Conservation (phyloP, 148 eudicot species). For the Camellia sinensis region DNA sequence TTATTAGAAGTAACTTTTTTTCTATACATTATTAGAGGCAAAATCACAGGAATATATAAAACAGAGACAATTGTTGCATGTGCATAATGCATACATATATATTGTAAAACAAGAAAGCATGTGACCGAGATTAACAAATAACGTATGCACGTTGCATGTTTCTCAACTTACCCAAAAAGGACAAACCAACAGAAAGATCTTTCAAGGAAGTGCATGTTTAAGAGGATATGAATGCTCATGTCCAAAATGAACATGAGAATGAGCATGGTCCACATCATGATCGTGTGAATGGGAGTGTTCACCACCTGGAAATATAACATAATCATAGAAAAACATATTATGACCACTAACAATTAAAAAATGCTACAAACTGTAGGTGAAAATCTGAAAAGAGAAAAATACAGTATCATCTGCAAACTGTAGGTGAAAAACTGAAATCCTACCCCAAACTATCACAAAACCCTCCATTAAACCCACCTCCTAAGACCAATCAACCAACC, state of each 20-base stretch:
- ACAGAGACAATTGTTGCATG: no score
- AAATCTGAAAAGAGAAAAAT: no score
- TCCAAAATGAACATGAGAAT: constrained; percentile 45
- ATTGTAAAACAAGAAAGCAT: background rate
- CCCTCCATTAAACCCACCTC: no score
- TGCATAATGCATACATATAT: no score
- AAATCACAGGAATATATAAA: no score
- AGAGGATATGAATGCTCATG: constrained; percentile 19
- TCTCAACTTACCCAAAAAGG: constrained; percentile 61
- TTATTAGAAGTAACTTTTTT: no score
- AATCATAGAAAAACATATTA: background rate
- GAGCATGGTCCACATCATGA: constrained; percentile 39
- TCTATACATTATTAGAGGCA: no score
- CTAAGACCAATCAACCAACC: no score
- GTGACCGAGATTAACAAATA: background rate
- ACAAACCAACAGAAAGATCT: constrained; percentile 91
- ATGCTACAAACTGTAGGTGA: no score
- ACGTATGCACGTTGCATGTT: background rate
- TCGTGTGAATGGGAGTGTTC: constrained; percentile 71
- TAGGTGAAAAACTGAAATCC: no score
- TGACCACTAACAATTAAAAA: background rate
- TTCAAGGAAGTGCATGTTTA: constrained; percentile 59
- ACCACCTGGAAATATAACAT: constrained; percentile 56
- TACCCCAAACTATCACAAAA: no score
- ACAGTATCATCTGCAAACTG: no score